Evolutionary conservation across 257 asterid genomes (phyloP), one percentile per base, ranked within the genome.

Genomic region (Salvia miltiorrhiza): DNA sequence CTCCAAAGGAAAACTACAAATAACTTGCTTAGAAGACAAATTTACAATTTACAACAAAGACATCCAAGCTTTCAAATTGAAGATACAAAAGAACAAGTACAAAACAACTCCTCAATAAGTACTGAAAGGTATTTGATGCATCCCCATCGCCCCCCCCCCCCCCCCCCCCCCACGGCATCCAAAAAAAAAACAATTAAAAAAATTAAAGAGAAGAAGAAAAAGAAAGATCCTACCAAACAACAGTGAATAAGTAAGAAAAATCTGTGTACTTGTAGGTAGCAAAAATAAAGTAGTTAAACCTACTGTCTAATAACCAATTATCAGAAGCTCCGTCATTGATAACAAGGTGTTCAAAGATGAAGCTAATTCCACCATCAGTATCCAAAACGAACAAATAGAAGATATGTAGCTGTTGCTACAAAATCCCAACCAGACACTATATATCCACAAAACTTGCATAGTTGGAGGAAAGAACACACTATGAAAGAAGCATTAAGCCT

Each of bases 341-440:
- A n/a, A 60, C 54, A 1, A 8, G n/a, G 35, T 10, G 48, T 32
- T 44, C 63, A 60, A 50, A 26, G 45, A 71, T 32, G 40, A 69
- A 48, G 62, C 55, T 40, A 71, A 14, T 28, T 53, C 58, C 11
- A 26, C 56, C 50, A 77, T 37, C 64, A 61, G 59, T 53, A 67
- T 72, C 52, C 28, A 30, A 43, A 56, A 66, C 62, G 4, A 49
- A 7, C 21, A 44, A 16, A 35, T 30, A 55, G n/a, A 56, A 58
- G 43, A 37, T 37, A n/a, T n/a, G n/a, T n/a, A 37, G 58, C 28
- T 50, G 9, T 14, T 16, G 21, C 37, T 68, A 20, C n/a, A n/a
- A n/a, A n/a, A n/a, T n/a, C n/a, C n/a, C n/a, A n/a, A n/a, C n/a
- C n/a, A n/a, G n/a, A n/a, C n/a, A n/a, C 16, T 41, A 54, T 19